These are phyloP conservation scores for Magnaporthiopsis rhizophila DNA, from an alignment of 2,329 filamentous ascomycete species.

Conservation along the genomic window DNA sequence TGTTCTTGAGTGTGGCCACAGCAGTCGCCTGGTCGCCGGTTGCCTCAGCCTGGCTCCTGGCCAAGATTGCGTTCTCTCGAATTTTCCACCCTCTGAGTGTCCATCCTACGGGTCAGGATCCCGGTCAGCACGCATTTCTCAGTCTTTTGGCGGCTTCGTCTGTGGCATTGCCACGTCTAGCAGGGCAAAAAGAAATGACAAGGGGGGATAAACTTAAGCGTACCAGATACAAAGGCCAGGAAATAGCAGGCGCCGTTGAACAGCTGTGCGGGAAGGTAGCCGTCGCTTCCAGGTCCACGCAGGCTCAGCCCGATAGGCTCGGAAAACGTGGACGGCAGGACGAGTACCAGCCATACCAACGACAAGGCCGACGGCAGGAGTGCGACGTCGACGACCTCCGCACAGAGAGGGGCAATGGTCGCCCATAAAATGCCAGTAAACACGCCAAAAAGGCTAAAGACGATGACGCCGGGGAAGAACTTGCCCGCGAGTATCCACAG, in stretches of 20 bases:
- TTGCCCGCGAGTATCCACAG: conserved; percentile 66
- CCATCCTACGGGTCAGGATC: conserved; percentile 24
- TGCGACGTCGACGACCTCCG: conserved; percentile 65
- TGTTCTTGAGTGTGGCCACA: neutral
- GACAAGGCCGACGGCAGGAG: conserved; percentile 60
- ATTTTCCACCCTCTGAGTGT: conserved; percentile 34
- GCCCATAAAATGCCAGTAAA: conserved; percentile 67
- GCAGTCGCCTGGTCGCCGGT: conserved; percentile 13
- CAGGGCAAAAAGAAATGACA: neutral
- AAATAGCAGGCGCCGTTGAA: conserved; percentile 57
- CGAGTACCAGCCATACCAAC: conserved; percentile 63
- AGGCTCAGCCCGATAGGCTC: conserved; percentile 57
- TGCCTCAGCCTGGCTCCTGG: conserved; percentile 21
- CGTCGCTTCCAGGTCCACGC: conserved; percentile 29
- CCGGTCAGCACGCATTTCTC: neutral
- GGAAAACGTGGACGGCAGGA: conserved; percentile 62
- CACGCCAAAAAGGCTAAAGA: conserved; percentile 61
- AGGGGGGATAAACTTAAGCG: conserved; percentile 10
- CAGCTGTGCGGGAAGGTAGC: conserved; percentile 46
- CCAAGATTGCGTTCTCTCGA: conserved; percentile 22
- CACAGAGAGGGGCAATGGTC: conserved; percentile 59
- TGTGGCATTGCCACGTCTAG: neutral
- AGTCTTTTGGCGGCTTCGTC: neutral
- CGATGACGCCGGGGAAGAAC: conserved; percentile 56
- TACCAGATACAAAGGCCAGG: conserved; percentile 39